phyloP scores from a whole-genome alignment of 1,139 yeast species.

The Suhomyces chickasaworum region DNA sequence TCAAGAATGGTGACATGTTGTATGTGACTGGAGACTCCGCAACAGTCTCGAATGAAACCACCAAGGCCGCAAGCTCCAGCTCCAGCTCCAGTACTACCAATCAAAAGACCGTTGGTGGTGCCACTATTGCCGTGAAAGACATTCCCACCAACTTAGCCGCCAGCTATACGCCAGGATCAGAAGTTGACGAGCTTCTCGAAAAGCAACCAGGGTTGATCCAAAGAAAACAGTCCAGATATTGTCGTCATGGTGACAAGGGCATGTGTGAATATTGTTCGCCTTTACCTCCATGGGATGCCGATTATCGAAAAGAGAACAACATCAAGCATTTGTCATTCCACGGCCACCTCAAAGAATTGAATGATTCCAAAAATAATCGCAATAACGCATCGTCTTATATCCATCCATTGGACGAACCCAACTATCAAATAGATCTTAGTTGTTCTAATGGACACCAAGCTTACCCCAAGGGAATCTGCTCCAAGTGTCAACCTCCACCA shows the following conservation, averaged over 20 bases:
- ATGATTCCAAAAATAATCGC: conserved; percentile 66
- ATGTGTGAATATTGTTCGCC: conserved; percentile 99
- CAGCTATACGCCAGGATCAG: conserved; percentile 4
- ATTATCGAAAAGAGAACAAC: conserved; percentile 69
- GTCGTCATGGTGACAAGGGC: conserved; percentile 89
- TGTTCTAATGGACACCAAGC: conserved; percentile 87
- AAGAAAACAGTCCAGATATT: conserved; percentile 62
- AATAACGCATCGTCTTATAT: conserved; percentile 69
- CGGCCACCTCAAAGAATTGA: conserved; percentile 73
- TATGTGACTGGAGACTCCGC: conserved; percentile 39
- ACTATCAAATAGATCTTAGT: conserved; percentile 60
- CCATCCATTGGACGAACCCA: conserved; percentile 76
- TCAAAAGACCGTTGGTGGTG: conserved; percentile 7
- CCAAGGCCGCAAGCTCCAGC: too few relatives aligned
- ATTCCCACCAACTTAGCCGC: not conserved
- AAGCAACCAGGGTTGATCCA: conserved; percentile 70
- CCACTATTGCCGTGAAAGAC: conserved; percentile 13
- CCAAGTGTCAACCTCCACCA: conserved; percentile 97
- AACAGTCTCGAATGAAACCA: conserved; percentile 6
- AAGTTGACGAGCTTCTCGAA: conserved; percentile 63
- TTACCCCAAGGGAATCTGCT: conserved; percentile 93
- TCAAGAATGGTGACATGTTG: conserved; percentile 83
- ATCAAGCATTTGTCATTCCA: conserved; percentile 91
- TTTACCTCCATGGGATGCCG: conserved; percentile 89
- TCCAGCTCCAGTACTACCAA: conserved; percentile 1